Base-by-base conservation (phyloP, 352 stramenopile genomes). In the Globisporangium acanthophoron region DNA sequence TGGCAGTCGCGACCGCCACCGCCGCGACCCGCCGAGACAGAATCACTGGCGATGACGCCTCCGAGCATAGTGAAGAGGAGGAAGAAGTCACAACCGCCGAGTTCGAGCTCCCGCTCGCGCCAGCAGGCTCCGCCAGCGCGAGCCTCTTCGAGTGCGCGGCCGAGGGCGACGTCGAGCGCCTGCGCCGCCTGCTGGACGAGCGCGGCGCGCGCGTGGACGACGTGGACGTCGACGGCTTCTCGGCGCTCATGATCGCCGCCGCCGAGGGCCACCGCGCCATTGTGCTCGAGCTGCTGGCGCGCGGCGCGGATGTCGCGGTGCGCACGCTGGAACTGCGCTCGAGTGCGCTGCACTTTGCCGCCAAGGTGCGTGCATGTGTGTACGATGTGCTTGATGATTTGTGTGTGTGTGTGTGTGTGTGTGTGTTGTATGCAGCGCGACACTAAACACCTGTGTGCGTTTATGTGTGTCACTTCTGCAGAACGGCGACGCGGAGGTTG, bases 211-310 rank as follows among this genome's bases (percentile, higher is more conserved):
- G 67, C 35, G 60, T 90, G 43, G 75, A 94, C 57, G 80, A 86
- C 54, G 72, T 88, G 54, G 84, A 94, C 67, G 81, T 90, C 27
- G 84, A 94, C 54, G 84, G 84, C 56, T 94, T 94, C 66, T 88
- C 84, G 33, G 84, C 84, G 52, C 72, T 94, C 46, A 91, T 94
- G 84, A 85, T 94, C 52, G 81, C 84, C 6, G 73, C 81, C 3
- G 84, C 84, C 11, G 84, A 94, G 60, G 84, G 81, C 46, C 81
- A 90, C 55, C 52, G 64, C 9, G 63, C 70, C 13, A 68, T 94
- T 16, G 81, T 85, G 20, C 64, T 72, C 41, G 71, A 81, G 54
- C 60, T 94, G 43, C 62, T 94, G 16, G 53, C 50, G 1, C 78
- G 75, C 21, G 79, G 78, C 47, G 84, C 84, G 7, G 71, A 91